Conservation (phyloP, 2,329 filamentous ascomycete species). For the Dactylellina sp. region DNA sequence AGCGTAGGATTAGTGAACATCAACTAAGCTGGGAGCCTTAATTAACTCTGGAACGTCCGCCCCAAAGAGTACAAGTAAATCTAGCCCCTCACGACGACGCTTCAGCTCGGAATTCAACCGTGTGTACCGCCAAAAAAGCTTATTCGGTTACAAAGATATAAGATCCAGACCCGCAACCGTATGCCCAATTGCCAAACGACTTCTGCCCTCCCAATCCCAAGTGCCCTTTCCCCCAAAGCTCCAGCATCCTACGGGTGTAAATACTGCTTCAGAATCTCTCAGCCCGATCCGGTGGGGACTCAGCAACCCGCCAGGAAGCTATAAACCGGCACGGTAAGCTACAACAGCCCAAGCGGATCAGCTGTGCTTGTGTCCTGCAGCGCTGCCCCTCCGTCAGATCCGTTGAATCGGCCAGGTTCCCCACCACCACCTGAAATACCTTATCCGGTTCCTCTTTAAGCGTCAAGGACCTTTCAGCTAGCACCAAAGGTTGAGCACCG, state of each 20-base stretch:
- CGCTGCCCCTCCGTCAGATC: slow-evolving; percentile 26
- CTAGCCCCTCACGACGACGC: no score
- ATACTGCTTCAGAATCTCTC: slow-evolving; percentile 32
- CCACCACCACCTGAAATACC: slow-evolving; percentile 30
- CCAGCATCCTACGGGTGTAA: slow-evolving; percentile 30
- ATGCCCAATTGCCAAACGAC: slow-evolving; percentile 45
- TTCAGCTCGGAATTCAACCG: background rate
- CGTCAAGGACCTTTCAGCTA: slow-evolving; percentile 28
- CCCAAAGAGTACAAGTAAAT: background rate
- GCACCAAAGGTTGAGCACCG: no score
- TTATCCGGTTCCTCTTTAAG: slow-evolving; percentile 42
- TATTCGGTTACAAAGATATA: slow-evolving; percentile 27
- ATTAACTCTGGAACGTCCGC: background rate
- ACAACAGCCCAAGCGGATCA: no score
- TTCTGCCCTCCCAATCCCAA: slow-evolving; percentile 3
- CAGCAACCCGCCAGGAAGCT: slow-evolving; percentile 50
- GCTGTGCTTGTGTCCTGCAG: no score
- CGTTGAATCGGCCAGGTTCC: slow-evolving; percentile 30
- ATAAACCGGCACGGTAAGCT: slow-evolving; percentile 39
- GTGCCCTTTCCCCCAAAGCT: background rate
- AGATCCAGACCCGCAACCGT: slow-evolving; percentile 41
- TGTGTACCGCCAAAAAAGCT: slow-evolving; percentile 32
- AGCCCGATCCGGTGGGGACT: slow-evolving; percentile 29
- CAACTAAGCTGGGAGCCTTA: slow-evolving; percentile 20
- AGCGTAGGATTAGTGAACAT: slow-evolving; percentile 56